These are phyloP conservation scores for Phylloporus sp. DNA, from an alignment of 1,284 basidiomycete species.

Conservation along the genomic window DNA sequence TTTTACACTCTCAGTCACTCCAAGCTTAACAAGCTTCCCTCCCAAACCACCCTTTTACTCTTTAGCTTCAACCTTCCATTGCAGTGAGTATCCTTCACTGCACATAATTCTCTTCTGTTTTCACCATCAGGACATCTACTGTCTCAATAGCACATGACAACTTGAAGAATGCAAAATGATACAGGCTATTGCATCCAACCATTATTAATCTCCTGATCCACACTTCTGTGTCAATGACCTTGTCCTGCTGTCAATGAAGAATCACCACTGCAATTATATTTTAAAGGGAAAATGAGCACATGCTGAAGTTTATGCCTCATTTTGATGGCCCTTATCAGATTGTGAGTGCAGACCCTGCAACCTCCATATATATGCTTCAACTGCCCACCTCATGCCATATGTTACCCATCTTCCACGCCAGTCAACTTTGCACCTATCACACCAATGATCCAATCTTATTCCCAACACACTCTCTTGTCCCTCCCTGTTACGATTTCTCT, in stretches of 20 bases:
- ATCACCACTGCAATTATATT: neutral
- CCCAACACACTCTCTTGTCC: neutral
- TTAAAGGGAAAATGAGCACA: neutral
- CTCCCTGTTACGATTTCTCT: too few relatives aligned
- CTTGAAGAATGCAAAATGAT: neutral
- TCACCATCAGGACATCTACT: too few relatives aligned
- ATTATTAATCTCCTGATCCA: neutral
- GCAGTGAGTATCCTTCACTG: too few relatives aligned
- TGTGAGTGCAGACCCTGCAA: rapidly evolving
- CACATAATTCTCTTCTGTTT: too few relatives aligned
- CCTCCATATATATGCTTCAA: too few relatives aligned
- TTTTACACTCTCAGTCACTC: too few relatives aligned
- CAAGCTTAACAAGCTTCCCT: too few relatives aligned
- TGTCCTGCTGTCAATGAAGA: neutral
- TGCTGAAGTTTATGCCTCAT: neutral
- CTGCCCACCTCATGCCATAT: too few relatives aligned
- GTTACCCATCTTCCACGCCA: neutral
- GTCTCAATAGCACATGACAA: neutral
- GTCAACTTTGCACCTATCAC: neutral
- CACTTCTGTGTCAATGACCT: too few relatives aligned
- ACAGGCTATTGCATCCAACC: neutral
- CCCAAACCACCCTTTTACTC: too few relatives aligned
- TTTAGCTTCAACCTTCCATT: too few relatives aligned
- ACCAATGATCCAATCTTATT: neutral
- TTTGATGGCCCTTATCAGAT: neutral